These are phyloP conservation scores for Macrolepiota dolichaula DNA, from an alignment of 768 basidiomycete species.

Conservation along the genomic window DNA sequence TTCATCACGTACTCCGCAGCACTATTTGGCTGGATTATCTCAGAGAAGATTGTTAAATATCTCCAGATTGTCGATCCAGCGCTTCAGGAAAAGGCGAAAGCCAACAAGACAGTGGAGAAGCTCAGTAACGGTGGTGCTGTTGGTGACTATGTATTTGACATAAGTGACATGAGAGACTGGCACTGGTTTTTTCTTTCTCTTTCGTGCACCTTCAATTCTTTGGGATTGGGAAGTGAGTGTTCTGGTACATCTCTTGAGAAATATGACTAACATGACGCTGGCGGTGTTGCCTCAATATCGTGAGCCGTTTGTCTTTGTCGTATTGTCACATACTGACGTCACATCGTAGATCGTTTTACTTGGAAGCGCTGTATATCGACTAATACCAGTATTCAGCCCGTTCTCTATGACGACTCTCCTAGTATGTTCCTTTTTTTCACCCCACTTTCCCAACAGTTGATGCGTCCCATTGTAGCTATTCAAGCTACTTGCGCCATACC, in stretches of 20 bases:
- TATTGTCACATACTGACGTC: neutral
- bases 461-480: constrained; percentile 47
- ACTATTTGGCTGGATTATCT: constrained; percentile 62
- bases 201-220: constrained; percentile 87
- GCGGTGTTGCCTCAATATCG: constrained; percentile 82
- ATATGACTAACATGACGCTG: neutral
- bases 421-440: constrained; percentile 33
- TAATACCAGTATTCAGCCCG: constrained; percentile 82
- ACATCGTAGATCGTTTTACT: constrained; percentile 65
- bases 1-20: constrained; percentile 68
- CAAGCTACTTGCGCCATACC: constrained; percentile 80
- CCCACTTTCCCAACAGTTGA: neutral
- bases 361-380: constrained; percentile 84
- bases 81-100: neutral
- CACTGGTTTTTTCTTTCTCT: constrained; percentile 74
- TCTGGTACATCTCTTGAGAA: neutral
- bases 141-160: constrained; percentile 38
- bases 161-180: constrained; percentile 66
- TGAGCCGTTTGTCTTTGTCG: constrained; percentile 19
- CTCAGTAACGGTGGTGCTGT: neutral
- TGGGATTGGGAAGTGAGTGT: constrained; percentile 75
- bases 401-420: constrained; percentile 78
- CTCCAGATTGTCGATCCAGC: neutral
- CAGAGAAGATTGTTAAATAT: constrained; percentile 12
- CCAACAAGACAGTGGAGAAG: neutral